These are phyloP conservation scores for Elaeagnus macrophylla DNA, from an alignment of 306 rosid genomes.

Conservation along the genomic window DNA sequence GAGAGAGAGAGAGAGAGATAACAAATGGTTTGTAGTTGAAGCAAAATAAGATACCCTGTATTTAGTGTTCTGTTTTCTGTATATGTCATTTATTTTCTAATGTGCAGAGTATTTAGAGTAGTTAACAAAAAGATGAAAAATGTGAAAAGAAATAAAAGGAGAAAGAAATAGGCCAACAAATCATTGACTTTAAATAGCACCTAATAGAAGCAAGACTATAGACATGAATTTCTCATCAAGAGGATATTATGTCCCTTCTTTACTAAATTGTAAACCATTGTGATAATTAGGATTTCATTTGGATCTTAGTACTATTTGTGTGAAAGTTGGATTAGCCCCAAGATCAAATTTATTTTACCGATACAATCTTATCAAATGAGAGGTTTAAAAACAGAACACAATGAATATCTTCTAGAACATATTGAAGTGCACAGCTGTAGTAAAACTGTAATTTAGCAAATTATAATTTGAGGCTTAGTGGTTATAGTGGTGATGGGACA, in stretches of 20 bases:
- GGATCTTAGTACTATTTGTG: not conserved
- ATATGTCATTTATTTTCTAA: not conserved
- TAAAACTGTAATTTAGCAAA: conserved; percentile 4
- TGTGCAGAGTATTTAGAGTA: not conserved
- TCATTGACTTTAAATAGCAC: conserved; percentile 37
- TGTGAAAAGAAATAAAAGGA: conserved; percentile 14
- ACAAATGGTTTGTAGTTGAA: conserved; percentile 13
- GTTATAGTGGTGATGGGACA: conserved; percentile 29
- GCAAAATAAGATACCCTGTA: not conserved
- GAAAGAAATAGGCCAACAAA: conserved; percentile 42
- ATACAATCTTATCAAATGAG: not conserved
- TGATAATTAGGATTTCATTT: no score
- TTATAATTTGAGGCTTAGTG: conserved; percentile 13
- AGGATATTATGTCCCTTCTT: not conserved
- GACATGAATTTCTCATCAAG: not conserved
- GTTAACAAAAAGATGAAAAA: conserved; percentile 17
- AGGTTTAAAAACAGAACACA: not conserved
- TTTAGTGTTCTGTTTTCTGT: no score
- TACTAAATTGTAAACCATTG: not conserved
- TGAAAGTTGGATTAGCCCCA: not conserved
- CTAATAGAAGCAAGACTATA: conserved; percentile 19
- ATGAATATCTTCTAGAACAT: conserved; percentile 11
- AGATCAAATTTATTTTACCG: not conserved
- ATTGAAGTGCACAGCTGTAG: not conserved
- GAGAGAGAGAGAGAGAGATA: not conserved